Conservation (phyloP, 495 filamentous ascomycete species). For the Annulohypoxylon nitens region DNA sequence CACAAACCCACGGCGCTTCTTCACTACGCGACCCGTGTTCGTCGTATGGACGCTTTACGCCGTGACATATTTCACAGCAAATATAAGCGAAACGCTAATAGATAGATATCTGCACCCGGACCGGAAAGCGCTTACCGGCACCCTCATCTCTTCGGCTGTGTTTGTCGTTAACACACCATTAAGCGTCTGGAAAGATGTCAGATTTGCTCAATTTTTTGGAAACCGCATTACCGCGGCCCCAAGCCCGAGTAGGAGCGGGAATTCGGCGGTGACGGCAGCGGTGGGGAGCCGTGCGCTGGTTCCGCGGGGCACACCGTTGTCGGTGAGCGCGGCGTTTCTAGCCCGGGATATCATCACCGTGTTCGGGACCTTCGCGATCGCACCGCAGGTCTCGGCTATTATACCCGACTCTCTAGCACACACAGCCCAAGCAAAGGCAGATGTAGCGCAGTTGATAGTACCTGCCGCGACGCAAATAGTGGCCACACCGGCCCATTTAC, state of each 20-base stretch:
- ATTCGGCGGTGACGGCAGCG: background rate
- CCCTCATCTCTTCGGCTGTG: background rate
- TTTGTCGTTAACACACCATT: background rate
- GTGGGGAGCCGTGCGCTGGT: background rate
- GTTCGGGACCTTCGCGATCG: conserved; percentile 2
- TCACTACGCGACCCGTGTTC: background rate
- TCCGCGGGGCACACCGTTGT: background rate
- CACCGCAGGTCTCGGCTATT: background rate
- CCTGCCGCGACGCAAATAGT: background rate
- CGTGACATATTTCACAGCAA: background rate
- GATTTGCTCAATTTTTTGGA: background rate
- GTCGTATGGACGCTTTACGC: conserved; percentile 1
- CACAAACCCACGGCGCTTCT: background rate
- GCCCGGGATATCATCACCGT: background rate
- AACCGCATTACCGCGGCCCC: background rate
- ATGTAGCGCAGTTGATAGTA: background rate
- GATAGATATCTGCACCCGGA: background rate
- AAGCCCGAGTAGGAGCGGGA: background rate
- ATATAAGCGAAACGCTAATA: background rate
- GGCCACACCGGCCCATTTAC: background rate
- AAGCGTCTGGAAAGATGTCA: background rate
- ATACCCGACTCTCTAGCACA: background rate
- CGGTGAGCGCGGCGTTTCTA: background rate
- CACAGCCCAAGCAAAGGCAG: background rate
- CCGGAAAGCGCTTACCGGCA: background rate